Conservation (phyloP, 73 alveolate genomes). For the Symbiodinium pilosum region DNA sequence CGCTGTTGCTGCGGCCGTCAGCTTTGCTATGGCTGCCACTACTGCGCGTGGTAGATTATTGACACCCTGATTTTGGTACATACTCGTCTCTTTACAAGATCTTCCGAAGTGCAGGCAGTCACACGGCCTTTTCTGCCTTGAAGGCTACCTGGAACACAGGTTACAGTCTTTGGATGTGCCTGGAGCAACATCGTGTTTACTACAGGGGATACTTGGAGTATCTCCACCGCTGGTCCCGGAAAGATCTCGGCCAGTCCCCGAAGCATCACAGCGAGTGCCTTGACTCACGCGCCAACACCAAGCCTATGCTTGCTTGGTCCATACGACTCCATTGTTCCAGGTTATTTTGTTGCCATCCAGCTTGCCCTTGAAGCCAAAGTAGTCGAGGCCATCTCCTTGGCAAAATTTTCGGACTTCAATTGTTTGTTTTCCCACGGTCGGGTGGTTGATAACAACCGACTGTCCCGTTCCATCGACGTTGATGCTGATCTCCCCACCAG, state of each 20-base stretch:
- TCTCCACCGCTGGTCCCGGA: neutral
- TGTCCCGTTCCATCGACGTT: conserved; percentile 67
- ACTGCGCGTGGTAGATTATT: too few species aligned
- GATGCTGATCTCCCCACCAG: conserved; percentile 93
- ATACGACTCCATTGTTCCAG: conserved; percentile 92
- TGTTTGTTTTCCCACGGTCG: conserved; percentile 90
- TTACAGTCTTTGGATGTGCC: neutral
- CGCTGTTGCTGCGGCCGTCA: too few species aligned
- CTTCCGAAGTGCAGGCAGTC: neutral
- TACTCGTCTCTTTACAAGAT: too few species aligned
- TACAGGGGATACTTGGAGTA: neutral
- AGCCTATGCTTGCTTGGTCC: conserved; percentile 75
- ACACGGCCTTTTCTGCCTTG: too few species aligned
- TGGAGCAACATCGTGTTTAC: neutral
- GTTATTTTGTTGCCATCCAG: conserved; percentile 88
- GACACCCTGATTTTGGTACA: too few species aligned
- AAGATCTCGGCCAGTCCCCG: conserved; percentile 3
- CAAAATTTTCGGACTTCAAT: conserved; percentile 72
- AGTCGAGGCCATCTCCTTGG: conserved; percentile 86
- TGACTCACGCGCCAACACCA: neutral
- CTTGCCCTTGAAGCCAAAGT: conserved; percentile 94
- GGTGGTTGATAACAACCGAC: conserved; percentile 64
- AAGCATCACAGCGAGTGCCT: neutral
- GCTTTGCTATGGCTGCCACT: too few species aligned
- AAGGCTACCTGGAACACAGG: too few species aligned